Evolutionary conservation across 331 rosid species (phyloP).

Genomic region (Cydonia oblonga): DNA sequence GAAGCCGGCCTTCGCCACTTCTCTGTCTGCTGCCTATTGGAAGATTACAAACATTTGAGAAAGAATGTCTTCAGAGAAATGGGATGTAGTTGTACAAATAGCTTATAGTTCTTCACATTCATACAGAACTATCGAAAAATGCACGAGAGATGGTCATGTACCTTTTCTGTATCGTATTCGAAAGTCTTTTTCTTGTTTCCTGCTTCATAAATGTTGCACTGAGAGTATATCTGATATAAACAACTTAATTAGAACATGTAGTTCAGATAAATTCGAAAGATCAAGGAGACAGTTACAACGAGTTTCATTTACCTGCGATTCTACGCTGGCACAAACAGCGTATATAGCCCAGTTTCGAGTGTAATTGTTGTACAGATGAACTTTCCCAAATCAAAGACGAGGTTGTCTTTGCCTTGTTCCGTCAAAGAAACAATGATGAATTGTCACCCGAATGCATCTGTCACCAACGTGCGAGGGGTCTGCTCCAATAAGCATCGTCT

Average conservation of each 20-base stretch:
- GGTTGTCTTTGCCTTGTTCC: constrained; percentile 20
- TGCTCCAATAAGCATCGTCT: constrained; percentile 19
- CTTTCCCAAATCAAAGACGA: constrained; percentile 21
- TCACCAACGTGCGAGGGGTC: constrained; percentile 19
- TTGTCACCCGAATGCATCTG: constrained; percentile 19
- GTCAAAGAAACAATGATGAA: constrained; percentile 16
- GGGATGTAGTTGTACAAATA: neutral
- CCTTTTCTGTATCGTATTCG: constrained; percentile 66
- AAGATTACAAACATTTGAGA: neutral
- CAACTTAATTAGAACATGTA: neutral
- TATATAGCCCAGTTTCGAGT: constrained; percentile 17
- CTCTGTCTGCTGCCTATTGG: constrained; percentile 43
- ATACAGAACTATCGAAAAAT: neutral
- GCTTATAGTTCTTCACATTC: neutral
- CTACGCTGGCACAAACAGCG: constrained; percentile 18
- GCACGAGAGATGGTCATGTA: constrained; percentile 13
- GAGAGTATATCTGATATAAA: constrained; percentile 52
- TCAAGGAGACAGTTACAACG: neutral
- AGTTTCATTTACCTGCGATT: constrained; percentile 10
- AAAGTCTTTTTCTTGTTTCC: constrained; percentile 57
- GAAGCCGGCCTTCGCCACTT: constrained; percentile 31
- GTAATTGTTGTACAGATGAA: constrained; percentile 15
- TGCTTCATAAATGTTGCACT: constrained; percentile 66
- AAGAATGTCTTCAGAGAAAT: neutral
- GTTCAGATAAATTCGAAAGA: neutral